These are phyloP conservation scores for Phanerodontia chrysosporium DNA, from an alignment of 768 basidiomycete genomes.

Conservation along the genomic window DNA sequence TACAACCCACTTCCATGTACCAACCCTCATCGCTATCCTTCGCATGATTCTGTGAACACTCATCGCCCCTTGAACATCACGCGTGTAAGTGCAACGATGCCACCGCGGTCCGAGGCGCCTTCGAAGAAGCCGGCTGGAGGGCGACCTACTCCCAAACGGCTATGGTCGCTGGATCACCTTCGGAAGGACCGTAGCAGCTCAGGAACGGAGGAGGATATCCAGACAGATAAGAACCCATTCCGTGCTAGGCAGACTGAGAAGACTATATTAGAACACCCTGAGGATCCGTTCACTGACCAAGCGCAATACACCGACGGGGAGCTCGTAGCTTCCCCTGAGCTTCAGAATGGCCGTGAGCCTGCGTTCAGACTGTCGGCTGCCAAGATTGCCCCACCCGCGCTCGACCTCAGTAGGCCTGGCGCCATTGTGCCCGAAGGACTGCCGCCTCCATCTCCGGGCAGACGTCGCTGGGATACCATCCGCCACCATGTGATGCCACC, in stretches of 20 bases:
- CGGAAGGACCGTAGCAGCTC: conserved; percentile 14
- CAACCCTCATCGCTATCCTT: neutral
- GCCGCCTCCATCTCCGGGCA: conserved; percentile 19
- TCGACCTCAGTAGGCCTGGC: conserved; percentile 14
- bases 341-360: conserved; percentile 1
- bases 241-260: conserved; percentile 15
- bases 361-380: conserved; percentile 2
- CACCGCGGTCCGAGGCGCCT: neutral
- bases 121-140: conserved; percentile 21
- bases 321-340: conserved; percentile 18
- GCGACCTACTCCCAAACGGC: conserved; percentile 20
- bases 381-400: conserved; percentile 4
- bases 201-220: conserved; percentile 14
- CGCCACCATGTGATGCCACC: conserved; percentile 21
- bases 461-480: conserved; percentile 25
- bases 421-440: conserved; percentile 3
- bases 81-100: neutral
- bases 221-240: conserved; percentile 9
- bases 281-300: conserved; percentile 15
- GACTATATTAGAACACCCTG: conserved; percentile 10
- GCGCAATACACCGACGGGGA: conserved; percentile 20
- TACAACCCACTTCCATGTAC: neutral
- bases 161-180: conserved; percentile 25
- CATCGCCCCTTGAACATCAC: neutral
- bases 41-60: neutral